Evolutionary conservation across 495 filamentous ascomycete genomes (phyloP), one percentile per base, ranked within the genome.

Genomic region (Penicillium waksmanii): DNA sequence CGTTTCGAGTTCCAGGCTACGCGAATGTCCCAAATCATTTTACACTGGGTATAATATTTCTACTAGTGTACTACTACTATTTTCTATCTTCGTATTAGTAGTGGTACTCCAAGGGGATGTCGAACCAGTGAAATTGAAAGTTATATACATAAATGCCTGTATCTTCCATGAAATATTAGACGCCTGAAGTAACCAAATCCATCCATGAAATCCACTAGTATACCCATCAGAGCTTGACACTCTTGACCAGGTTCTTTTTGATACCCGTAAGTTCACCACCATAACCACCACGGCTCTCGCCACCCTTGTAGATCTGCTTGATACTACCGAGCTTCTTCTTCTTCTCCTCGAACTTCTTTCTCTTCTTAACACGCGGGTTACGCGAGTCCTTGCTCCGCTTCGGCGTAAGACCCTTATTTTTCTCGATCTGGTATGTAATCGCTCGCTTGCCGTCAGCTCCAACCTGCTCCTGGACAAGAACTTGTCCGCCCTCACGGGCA

Each of bases 361-460:
- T 84, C 89, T 97, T 98, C 88, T 98, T 98, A 55, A 98, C 93
- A 73, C 95, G 82, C 13, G 96, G 95, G 76, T 98, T 98, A 60
- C 95, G 82, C 49, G 90, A 86, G 54, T 95, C 91, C 84, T 98
- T 97, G 83, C 87, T 96, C 53, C 95, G 82, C 69, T 89, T 85
- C 51, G 93, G 90, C 63, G 90, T 86, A 62, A 98, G 79, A 34
- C 96, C 95, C 82, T 96, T 97, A 74, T 98, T 98, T 85, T 97
- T 96, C 82, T 92, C 81, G 69, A 98, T 98, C 70, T 86, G 82
- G 76, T 96, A 98, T 7, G 84, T 87, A 73, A 98, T 95, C 66
- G 89, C 88, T 48, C 96, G 82, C 79, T 96, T 96, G 51, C 92
- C 93, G 65, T 94, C 91, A 12, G 82, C 77, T 19, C 82, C 83